Conservation (phyloP, 805 yeast genomes). For the Yarrowia sp. region DNA sequence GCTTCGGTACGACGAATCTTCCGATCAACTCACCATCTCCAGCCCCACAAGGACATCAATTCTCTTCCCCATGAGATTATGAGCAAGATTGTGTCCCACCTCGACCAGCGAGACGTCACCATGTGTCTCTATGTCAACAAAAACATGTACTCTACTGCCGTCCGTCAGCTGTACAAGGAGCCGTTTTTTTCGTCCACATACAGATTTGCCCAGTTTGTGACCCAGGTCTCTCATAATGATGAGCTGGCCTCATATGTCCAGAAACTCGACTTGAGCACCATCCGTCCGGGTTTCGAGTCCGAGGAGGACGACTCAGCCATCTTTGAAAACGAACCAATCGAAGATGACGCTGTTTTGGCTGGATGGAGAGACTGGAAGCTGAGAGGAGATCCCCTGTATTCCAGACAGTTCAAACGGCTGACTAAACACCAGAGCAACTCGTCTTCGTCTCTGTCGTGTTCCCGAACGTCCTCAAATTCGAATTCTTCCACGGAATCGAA, state of each 20-base stretch:
- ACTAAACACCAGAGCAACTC: neutral
- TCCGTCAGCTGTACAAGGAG: constrained; percentile 60
- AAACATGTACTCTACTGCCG: constrained; percentile 59
- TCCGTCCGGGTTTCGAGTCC: constrained; percentile 42
- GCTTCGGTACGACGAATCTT: constrained; percentile 12
- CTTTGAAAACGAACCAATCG: constrained; percentile 37
- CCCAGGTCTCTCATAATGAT: constrained; percentile 64
- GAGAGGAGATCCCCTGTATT: constrained; percentile 72
- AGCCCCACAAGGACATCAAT: constrained; percentile 18
- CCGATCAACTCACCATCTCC: constrained; percentile 16
- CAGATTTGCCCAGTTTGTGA: constrained; percentile 79
- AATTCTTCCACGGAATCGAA: neutral
- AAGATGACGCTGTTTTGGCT: constrained; percentile 58
- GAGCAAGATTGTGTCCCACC: constrained; percentile 43
- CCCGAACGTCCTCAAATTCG: constrained; percentile 9
- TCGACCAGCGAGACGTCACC: constrained; percentile 55
- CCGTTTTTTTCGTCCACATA: constrained; percentile 73
- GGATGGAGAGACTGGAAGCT: constrained; percentile 95
- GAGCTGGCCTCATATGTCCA: constrained; percentile 64
- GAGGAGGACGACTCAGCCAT: constrained; percentile 40
- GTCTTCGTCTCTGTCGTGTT: neutral
- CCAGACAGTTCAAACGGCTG: constrained; percentile 43
- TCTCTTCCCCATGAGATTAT: constrained; percentile 47
- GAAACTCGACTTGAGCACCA: constrained; percentile 62
- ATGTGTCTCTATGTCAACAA: constrained; percentile 60